Base-by-base conservation (phyloP, 164 flowering plant genomes). In the Cinnamomum chago region DNA sequence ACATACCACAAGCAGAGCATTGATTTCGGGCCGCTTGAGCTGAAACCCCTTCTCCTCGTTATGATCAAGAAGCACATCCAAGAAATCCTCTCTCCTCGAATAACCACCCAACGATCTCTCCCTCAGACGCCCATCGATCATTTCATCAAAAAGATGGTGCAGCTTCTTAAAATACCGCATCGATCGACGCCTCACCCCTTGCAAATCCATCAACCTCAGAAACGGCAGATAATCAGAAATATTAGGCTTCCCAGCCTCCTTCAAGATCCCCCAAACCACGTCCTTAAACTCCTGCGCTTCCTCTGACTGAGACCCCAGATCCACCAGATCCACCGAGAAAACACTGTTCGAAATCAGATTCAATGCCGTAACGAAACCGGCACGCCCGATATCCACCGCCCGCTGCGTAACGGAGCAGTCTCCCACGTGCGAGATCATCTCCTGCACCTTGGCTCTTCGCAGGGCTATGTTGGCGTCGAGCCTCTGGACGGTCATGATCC, bases 231-330 rank as follows among this genome's bases (percentile, higher is more conserved):
- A 58, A 50, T 58, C 73, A 15, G 73, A 28, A 28, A 71, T 9
- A 51, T 71, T 71, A 0, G 73, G 73, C 50, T 4, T 55, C 23
- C 58, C 73, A 5, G 47, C 25, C 12, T n/a, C 73, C 25, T 71
- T 66, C 24, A 55, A 1, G 3, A 71, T 12, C 30, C 20, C 11
- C 66, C 24, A 71, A 28, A 71, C 40, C 12, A 71, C 25, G 1
- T 58, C 65, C 73, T 55, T 55, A 35, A 58, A 58, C 23, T 71
- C 73, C 58, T 58, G 50, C 18, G 73, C 73, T 1, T 65, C 58
- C 18, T 58, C 17, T 1, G 73, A 71, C 18, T 58, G 7, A 2
- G 73, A 71, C 3, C 58, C 25, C 12, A 18, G 1, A 52, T 71
- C 66, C 3, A 71, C 65, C 73, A 71, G 3, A 23, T 71, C 73